Evolutionary conservation across 495 filamentous ascomycete genomes (phyloP).

Genomic region (Saxophila tyrrhenica): DNA sequence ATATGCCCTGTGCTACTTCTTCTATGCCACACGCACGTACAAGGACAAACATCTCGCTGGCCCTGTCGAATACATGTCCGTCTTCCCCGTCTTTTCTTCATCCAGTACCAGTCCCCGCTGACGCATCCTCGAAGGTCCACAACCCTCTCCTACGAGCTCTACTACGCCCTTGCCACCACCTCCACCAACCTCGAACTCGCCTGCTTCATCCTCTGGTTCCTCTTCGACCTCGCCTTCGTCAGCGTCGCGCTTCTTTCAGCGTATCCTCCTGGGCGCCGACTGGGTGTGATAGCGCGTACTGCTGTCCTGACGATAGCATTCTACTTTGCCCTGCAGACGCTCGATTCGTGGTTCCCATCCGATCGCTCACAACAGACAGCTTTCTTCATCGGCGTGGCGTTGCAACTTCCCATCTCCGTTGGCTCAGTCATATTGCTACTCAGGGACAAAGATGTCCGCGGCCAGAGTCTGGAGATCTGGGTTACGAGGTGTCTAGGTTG

Average conservation of each 20-base stretch:
- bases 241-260: neutral
- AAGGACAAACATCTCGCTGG: slow-evolving; percentile 10
- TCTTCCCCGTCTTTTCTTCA: neutral
- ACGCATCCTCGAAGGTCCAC: neutral
- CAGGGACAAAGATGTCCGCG: neutral
- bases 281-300: neutral
- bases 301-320: too few species aligned
- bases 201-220: slow-evolving; percentile 11
- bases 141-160: slow-evolving; percentile 12
- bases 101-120: neutral
- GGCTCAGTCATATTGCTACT: neutral
- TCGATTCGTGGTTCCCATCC: slow-evolving; percentile 2
- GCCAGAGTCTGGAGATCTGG: slow-evolving; percentile 12
- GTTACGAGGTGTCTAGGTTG: slow-evolving; percentile 14
- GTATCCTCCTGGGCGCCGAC: slow-evolving; percentile 1
- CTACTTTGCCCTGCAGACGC: slow-evolving; percentile 2
- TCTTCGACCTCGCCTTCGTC: slow-evolving; percentile 5
- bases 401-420: slow-evolving; percentile 10
- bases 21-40: slow-evolving; percentile 13
- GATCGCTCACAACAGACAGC: slow-evolving; percentile 9
- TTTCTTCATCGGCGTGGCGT: slow-evolving; percentile 3
- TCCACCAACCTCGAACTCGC: slow-evolving; percentile 3
- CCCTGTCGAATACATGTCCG: slow-evolving; percentile 6
- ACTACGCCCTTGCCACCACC: slow-evolving; percentile 10
- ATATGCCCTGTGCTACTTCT: slow-evolving; percentile 15